A percentile compares a stretch with the other conserved stretches of the same genome.
Evolutionary conservation across 495 filamentous ascomycete genomes (phyloP).

Genomic region (Hypoxylon perforatum): DNA sequence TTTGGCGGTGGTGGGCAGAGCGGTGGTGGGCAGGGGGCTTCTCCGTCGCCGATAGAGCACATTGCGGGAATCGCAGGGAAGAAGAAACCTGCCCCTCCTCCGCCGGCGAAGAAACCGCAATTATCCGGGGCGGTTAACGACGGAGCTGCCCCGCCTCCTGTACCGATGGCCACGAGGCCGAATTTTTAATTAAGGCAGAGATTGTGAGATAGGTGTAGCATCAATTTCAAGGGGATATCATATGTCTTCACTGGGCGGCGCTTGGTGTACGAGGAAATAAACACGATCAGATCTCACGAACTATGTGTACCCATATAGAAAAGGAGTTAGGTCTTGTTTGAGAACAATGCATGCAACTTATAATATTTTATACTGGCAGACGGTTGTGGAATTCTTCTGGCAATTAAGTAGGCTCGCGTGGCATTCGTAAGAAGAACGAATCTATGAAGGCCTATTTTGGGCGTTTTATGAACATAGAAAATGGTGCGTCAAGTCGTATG

Average conservation of each 20-base stretch:
- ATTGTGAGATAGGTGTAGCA: neutral
- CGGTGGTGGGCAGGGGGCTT: slow-evolving; percentile 8
- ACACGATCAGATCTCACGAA: neutral
- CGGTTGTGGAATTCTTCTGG: slow-evolving; percentile 1
- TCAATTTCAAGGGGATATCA: too few species aligned
- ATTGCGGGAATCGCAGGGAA: slow-evolving; percentile 49
- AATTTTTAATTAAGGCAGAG: slow-evolving; percentile 41
- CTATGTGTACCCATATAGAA: too few species aligned
- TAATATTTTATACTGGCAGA: too few species aligned
- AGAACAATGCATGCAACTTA: too few species aligned
- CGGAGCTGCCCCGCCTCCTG: slow-evolving; percentile 57
- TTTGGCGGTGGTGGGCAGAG: slow-evolving; percentile 47
- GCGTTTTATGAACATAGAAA: slow-evolving; percentile 29
- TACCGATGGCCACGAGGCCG: slow-evolving; percentile 58
- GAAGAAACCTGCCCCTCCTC: slow-evolving; percentile 77
- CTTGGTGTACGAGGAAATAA: neutral
- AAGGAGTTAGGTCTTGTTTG: too few species aligned
- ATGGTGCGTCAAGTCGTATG: slow-evolving; percentile 32
- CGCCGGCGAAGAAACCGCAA: slow-evolving; percentile 70
- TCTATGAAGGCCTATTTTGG: slow-evolving; percentile 20
- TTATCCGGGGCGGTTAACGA: slow-evolving; percentile 27
- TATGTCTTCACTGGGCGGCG: neutral
- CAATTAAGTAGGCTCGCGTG: slow-evolving; percentile 23
- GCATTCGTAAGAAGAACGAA: slow-evolving; percentile 32
- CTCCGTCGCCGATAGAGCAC: slow-evolving; percentile 37